Evolutionary conservation across 495 filamentous ascomycete genomes (phyloP).

Genomic region (Aspergillus bertholletiae): DNA sequence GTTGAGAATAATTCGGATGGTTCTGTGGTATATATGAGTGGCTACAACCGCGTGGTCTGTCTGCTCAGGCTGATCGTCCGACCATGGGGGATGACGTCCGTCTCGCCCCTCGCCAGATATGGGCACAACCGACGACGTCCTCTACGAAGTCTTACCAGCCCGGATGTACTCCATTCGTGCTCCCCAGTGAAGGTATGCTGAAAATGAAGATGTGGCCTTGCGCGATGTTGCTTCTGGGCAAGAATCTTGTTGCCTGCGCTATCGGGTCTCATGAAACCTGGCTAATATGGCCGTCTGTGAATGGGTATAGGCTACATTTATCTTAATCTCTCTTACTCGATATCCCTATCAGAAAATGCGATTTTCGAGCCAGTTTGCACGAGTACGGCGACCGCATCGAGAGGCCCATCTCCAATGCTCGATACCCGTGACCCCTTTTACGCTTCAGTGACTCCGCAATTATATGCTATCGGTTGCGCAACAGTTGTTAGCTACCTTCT

Average conservation of each 20-base stretch:
- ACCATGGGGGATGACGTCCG: constrained; percentile 39
- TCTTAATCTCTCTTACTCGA: constrained; percentile 50
- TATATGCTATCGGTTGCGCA: constrained; percentile 85
- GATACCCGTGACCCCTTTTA: constrained; percentile 85
- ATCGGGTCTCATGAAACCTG: neutral
- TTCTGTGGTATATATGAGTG: constrained; percentile 21
- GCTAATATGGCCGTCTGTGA: constrained; percentile 1
- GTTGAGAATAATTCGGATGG: constrained; percentile 7
- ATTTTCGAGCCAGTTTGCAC: constrained; percentile 63
- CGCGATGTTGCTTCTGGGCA: neutral
- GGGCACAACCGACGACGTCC: constrained; percentile 46
- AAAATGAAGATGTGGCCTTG: neutral
- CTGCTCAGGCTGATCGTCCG: constrained; percentile 13
- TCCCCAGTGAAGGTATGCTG: constrained; percentile 51
- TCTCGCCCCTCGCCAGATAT: constrained; percentile 48
- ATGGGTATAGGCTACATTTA: constrained; percentile 48
- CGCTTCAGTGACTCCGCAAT: constrained; percentile 82
- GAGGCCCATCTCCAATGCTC: constrained; percentile 40
- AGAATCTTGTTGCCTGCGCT: neutral
- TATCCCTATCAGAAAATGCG: constrained; percentile 61
- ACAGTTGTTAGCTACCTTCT: constrained; percentile 92
- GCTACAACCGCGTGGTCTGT: constrained; percentile 19
- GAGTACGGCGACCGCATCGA: constrained; percentile 22
- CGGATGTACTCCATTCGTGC: constrained; percentile 59
- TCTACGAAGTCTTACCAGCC: constrained; percentile 32